These are phyloP conservation scores for Quercus phellos DNA, from an alignment of 331 rosid genomes.

Conservation along the genomic window DNA sequence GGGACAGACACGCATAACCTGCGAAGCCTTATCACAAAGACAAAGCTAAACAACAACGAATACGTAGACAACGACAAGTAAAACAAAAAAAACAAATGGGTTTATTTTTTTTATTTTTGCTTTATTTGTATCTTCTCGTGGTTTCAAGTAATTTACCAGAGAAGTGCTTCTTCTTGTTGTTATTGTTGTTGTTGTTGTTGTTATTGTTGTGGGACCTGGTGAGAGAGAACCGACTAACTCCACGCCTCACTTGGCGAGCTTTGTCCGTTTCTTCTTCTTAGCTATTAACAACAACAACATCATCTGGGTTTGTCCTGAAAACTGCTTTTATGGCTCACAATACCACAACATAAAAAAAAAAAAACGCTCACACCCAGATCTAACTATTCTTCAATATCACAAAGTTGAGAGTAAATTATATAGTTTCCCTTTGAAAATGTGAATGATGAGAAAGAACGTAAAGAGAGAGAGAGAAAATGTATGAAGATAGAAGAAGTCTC, in stretches of 20 bases:
- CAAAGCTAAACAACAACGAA: not conserved
- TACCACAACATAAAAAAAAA: not conserved
- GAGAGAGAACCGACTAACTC: constrained; percentile 34
- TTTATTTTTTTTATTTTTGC: constrained; percentile 23
- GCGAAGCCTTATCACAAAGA: constrained; percentile 32
- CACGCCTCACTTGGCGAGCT: constrained; percentile 40
- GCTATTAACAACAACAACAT: not conserved
- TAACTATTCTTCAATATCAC: not conserved
- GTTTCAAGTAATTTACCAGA: constrained; percentile 33
- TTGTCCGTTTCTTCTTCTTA: constrained; percentile 39
- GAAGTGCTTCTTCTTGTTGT: constrained; percentile 11
- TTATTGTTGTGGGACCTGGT: constrained; percentile 15
- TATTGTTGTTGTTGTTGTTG: too few relatives aligned
- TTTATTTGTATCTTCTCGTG: not conserved
- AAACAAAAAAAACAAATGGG: not conserved
- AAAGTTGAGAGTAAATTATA: too few relatives aligned
- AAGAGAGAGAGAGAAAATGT: too few relatives aligned
- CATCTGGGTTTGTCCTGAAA: constrained; percentile 18
- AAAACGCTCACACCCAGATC: constrained; percentile 15
- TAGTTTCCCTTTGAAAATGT: too few relatives aligned
- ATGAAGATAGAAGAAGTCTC: too few relatives aligned
- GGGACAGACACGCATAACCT: constrained; percentile 38
- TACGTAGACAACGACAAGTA: constrained; percentile 46
- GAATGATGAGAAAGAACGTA: too few relatives aligned
- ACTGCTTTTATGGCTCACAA: constrained; percentile 17